phyloP scores from a whole-genome alignment of 257 asterid species.

The Solanum corneliomulleri region DNA sequence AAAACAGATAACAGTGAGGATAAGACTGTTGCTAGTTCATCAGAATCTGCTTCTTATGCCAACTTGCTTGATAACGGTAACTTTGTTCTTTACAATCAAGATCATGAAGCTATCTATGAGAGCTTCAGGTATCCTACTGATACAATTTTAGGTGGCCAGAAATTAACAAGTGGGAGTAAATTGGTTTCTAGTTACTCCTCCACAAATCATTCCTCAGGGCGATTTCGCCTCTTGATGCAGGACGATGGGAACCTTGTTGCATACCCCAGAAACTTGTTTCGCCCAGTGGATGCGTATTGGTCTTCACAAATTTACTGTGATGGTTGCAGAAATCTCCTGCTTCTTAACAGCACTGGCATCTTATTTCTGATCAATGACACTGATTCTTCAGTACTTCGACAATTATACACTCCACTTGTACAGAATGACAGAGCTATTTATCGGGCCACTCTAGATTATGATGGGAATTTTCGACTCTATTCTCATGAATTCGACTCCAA shows the following conservation, averaged over 20 bases:
- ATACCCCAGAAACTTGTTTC: slow-evolving; percentile 1
- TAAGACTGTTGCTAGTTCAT: not conserved
- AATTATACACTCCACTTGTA: not conserved
- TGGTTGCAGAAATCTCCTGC: not conserved
- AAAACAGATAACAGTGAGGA: not conserved
- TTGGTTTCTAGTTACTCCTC: slow-evolving; percentile 5
- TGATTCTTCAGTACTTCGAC: not conserved
- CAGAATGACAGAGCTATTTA: not conserved
- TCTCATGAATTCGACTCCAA: not conserved
- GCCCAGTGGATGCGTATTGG: not conserved
- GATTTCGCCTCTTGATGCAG: slow-evolving; percentile 15
- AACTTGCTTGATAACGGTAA: slow-evolving; percentile 11
- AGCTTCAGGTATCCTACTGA: slow-evolving; percentile 4
- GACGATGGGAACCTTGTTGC: slow-evolving; percentile 12
- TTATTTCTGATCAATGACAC: not conserved
- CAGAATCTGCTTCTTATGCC: not conserved
- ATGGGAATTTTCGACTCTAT: slow-evolving; percentile 16
- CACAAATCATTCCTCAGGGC: not conserved
- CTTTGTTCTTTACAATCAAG: slow-evolving; percentile 3
- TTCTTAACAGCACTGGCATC: not conserved
- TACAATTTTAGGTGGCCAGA: slow-evolving; percentile 15
- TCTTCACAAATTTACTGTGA: not conserved
- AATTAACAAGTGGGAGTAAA: not conserved
- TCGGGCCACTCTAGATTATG: slow-evolving; percentile 1
- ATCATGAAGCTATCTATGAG: not conserved